These are phyloP conservation scores for Moesziomyces aphidis DNA, from an alignment of 1,284 basidiomycete species.

Conservation along the genomic window DNA sequence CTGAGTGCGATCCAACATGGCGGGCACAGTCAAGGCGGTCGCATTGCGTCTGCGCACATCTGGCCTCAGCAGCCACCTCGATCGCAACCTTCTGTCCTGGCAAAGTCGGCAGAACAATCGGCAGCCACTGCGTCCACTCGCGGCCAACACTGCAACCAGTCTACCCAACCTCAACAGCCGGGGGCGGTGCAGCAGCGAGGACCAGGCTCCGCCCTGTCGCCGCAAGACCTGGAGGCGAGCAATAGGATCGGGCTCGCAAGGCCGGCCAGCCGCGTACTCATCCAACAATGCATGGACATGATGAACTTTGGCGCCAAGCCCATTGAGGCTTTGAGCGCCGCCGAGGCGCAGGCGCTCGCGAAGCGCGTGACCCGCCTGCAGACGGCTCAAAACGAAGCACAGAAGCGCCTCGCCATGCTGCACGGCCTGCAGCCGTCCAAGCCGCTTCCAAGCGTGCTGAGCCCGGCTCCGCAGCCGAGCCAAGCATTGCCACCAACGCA, in stretches of 20 bases:
- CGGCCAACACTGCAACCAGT: background rate
- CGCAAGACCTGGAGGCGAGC: conserved; percentile 28
- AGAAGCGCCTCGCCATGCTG: conserved; percentile 30
- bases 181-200: conserved; percentile 7
- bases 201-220: background rate
- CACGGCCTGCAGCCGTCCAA: conserved; percentile 36
- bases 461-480: background rate
- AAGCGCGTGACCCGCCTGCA: conserved; percentile 32
- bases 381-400: conserved; percentile 43
- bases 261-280: conserved; percentile 22
- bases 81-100: background rate
- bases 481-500: background rate
- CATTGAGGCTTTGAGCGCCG: conserved; percentile 12
- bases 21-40: too few relatives aligned
- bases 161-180: conserved; percentile 3
- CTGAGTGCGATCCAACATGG: too few relatives aligned
- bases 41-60: background rate
- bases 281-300: conserved; percentile 50
- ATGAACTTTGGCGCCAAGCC: conserved; percentile 25
- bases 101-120: background rate
- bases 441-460: background rate
- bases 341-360: conserved; percentile 18
- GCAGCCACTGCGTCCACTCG: background rate
- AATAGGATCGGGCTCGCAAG: conserved; percentile 13
- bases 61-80: background rate